Conservation (phyloP, 2,329 filamentous ascomycete species). For the Sphaerulina vaccinii region DNA sequence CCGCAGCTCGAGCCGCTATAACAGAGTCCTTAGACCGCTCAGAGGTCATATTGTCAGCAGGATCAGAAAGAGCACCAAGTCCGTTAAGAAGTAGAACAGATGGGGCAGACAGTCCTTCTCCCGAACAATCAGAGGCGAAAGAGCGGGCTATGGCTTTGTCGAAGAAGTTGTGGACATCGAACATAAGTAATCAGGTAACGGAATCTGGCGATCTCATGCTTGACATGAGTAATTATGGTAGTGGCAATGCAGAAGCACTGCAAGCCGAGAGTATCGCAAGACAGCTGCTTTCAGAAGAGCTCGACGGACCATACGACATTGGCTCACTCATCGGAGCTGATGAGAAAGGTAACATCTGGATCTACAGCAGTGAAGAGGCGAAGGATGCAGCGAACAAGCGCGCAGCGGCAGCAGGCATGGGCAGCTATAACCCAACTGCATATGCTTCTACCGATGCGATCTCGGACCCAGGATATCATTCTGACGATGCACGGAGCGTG, state of each 20-base stretch:
- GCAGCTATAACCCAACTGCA: conserved; percentile 51
- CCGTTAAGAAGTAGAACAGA: conserved; percentile 21
- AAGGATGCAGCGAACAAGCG: conserved; percentile 80
- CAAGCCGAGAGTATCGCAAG: conserved; percentile 90
- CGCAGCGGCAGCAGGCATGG: conserved; percentile 44
- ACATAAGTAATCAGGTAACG: conserved; percentile 90
- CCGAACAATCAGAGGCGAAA: conserved; percentile 71
- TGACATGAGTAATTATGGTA: conserved; percentile 97
- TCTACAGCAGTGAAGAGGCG: conserved; percentile 95
- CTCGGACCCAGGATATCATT: conserved; percentile 94
- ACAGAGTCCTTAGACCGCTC: conserved; percentile 35
- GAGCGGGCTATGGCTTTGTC: conserved; percentile 81
- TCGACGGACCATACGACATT: conserved; percentile 94
- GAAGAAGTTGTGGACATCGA: conserved; percentile 80
- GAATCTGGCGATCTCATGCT: conserved; percentile 93
- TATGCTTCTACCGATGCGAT: conserved; percentile 71
- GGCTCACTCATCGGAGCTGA: conserved; percentile 93
- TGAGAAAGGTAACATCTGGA: conserved; percentile 97
- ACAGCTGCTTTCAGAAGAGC: conserved; percentile 86
- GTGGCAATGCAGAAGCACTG: conserved; percentile 86
- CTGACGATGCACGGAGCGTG: conserved; percentile 69
- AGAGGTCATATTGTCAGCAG: conserved; percentile 24
- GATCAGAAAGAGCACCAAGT: conserved; percentile 24
- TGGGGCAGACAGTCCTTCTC: conserved; percentile 63
- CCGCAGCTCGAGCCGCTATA: conserved; percentile 43